Evolutionary conservation across 441 rosid genomes (phyloP).

Genomic region (Biscutella auriculata): DNA sequence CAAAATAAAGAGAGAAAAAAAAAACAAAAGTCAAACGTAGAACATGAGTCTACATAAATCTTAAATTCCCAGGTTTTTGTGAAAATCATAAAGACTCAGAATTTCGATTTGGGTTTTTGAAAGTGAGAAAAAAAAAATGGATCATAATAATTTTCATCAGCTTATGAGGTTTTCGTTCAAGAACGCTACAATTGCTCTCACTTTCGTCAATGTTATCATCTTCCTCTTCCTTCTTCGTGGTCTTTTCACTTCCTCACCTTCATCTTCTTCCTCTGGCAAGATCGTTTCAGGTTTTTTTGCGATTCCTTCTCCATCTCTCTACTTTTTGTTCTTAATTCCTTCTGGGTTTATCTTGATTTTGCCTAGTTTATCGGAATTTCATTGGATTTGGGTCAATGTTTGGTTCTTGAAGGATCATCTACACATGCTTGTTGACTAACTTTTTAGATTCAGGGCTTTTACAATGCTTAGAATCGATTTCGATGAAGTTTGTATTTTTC

Average conservation of each 20-base stretch:
- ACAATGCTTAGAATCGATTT: neutral
- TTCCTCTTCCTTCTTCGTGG: slow-evolving; percentile 55
- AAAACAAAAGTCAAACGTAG: neutral
- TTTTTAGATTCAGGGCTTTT: neutral
- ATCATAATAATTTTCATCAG: slow-evolving; percentile 28
- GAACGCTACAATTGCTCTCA: slow-evolving; percentile 56
- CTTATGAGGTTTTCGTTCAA: slow-evolving; percentile 66
- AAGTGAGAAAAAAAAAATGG: slow-evolving; percentile 7
- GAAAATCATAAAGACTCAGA: neutral
- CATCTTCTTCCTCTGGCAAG: slow-evolving; percentile 6
- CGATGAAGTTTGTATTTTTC: neutral
- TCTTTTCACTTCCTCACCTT: slow-evolving; percentile 22
- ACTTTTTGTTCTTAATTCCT: neutral
- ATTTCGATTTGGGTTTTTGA: neutral
- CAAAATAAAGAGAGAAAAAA: neutral
- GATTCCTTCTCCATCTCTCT: neutral
- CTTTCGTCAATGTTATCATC: slow-evolving; percentile 40
- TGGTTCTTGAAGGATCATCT: slow-evolving; percentile 14
- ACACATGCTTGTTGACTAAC: neutral
- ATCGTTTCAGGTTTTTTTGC: slow-evolving; percentile 19
- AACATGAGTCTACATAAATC: neutral
- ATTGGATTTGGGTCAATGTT: slow-evolving; percentile 2
- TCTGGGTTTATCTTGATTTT: neutral
- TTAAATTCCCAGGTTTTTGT: neutral
- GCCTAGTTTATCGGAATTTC: neutral